Evolutionary conservation across 345 rosid genomes (phyloP), one percentile per base, ranked within the genome.

Genomic region (Kernera saxatilis): DNA sequence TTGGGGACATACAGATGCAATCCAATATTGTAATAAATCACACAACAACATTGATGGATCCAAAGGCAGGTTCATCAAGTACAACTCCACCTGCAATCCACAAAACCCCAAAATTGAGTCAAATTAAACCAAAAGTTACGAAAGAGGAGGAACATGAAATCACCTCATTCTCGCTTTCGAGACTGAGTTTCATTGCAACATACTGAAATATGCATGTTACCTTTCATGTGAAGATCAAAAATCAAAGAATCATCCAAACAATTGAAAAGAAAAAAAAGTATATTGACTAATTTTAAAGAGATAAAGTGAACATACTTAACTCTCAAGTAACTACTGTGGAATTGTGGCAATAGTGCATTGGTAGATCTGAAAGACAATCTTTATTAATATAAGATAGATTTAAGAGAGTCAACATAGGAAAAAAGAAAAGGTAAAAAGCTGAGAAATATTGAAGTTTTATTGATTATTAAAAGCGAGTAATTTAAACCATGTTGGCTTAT

Each of bases 301-400:
- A 21, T 56, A n/a, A 56, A 56, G 44, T 56, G 44, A 35, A 56
- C 62, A 11, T 56, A 56, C 62, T 35, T 19, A 56, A 56, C 44
- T 44, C 44, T 56, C 3, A 56, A 35, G 44, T 56, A 56, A 11
- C 44, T 29, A 19, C 0, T 2, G 5, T 29, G 43, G 44, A 36
- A 11, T 7, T 56, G 62, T 13, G 15, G 44, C 62, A 56, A 56
- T 21, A 29, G 63, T n/a, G 29, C 18, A 36, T 36, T n/a, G 11
- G 30, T 35, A 12, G 36, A 29, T n/a, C 63, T 57, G 45, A 2
- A 35, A 30, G 17, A 35, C 17, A 36, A 57, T 17, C 11, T 21
- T 10, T 57, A 6, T 39, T 6, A 22, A 56, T 12, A 10, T 55
- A 35, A 12, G 17, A 23, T 1, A 6, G 5, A 57, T 22, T 6